Base-by-base conservation (phyloP, 306 rosid species). In the Clitoria ternatea region DNA sequence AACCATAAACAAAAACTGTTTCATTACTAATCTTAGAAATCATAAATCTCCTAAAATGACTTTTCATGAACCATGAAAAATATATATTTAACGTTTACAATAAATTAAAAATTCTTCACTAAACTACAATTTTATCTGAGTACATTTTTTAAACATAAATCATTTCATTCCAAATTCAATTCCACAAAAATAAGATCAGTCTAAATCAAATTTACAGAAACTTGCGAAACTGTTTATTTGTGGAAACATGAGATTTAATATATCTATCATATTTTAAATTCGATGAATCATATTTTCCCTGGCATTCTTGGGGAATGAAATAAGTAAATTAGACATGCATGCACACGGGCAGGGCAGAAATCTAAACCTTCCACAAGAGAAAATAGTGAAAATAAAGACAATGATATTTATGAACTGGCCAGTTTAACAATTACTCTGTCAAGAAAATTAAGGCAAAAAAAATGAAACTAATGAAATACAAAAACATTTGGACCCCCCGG, bases 401-500 rank as follows among this genome's bases (percentile, higher is more conserved):
- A 69, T 73, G 72, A 61, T 81, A 81, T 68, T 84, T 85, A 82
- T 80, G 88, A 84, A 67, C 81, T 69, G 81, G 53, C 79, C 52
- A 77, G 80, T 82, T 79, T 82, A 70, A 77, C 84, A 75, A 81
- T 70, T 82, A 74, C 80, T 81, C 73, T 74, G 76, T 79, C 82
- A 69, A 68, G 66, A 81, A 65, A 81, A 61, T 22, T 75, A 60
- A 29, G 53, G 74, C 77, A 45, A 83, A 45, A 83, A 80, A 75
- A 63, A 80, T 79, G 78, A 77, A 87, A 79, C 85, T 76, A 84
- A 86, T 80, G 52, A 61, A 79, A 76, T 66, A 75, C 88, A 67
- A 81, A 79, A 85, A 83, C 87, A 83, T 83, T 83, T 48, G 85
- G 82, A 79, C 79, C 98, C 86, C 86, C 81, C 59, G 35, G 32